Conservation (phyloP, 345 rosid genomes). For the Cardamine occulta region DNA sequence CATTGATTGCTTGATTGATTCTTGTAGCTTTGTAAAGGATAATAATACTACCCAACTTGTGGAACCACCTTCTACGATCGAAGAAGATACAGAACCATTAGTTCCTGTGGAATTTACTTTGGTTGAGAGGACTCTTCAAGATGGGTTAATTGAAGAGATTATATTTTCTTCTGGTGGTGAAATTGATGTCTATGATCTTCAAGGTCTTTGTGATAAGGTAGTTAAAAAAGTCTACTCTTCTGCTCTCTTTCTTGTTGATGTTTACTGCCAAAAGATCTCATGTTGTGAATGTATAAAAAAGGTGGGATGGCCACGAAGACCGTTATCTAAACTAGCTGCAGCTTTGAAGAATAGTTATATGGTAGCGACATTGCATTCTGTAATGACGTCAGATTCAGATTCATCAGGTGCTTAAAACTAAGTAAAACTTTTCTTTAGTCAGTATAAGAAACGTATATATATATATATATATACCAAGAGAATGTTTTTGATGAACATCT, state of each 20-base stretch:
- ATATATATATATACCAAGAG: conserved; percentile 21
- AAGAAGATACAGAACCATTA: conserved; percentile 59
- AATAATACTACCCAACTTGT: conserved; percentile 63
- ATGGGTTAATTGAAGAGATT: conserved; percentile 78
- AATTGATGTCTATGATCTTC: conserved; percentile 90
- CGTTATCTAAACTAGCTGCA: conserved; percentile 76
- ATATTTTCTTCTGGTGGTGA: conserved; percentile 91
- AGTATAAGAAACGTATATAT: conserved; percentile 9
- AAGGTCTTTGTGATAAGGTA: conserved; percentile 91
- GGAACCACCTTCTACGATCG: conserved; percentile 57
- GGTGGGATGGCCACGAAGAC: conserved; percentile 99
- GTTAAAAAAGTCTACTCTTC: background rate
- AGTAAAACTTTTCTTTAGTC: background rate
- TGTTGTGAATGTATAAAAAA: conserved; percentile 5
- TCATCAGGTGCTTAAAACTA: conserved; percentile 52
- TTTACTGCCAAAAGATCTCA: background rate
- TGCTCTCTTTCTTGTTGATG: background rate
- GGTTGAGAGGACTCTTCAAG: conserved; percentile 61
- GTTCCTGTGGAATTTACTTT: conserved; percentile 77
- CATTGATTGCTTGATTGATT: conserved; percentile 19
- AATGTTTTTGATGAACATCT: conserved; percentile 71
- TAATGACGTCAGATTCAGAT: conserved; percentile 44
- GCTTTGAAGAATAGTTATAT: conserved; percentile 95
- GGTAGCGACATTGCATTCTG: conserved; percentile 88
- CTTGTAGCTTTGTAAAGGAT: conserved; percentile 62